Conservation (phyloP, 23 red algal species). For the Gracilariopsis chorda region DNA sequence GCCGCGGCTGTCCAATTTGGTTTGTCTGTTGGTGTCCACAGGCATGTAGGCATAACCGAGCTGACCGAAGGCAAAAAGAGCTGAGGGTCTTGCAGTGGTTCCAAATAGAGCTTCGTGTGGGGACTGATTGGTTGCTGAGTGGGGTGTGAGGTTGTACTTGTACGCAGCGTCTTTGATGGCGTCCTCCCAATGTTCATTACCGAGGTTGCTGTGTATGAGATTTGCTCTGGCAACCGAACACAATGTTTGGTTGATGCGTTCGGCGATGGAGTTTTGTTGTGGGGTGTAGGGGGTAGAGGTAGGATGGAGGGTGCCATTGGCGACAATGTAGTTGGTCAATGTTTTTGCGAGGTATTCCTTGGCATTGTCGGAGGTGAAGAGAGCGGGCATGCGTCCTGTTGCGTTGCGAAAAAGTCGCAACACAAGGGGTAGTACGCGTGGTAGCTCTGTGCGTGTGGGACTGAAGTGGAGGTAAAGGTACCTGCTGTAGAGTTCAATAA, state of each 20-base stretch:
- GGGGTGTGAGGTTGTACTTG: slow-evolving; percentile 1
- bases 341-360: neutral
- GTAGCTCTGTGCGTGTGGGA: no score
- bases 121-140: neutral
- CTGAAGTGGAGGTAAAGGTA: no score
- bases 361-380: neutral
- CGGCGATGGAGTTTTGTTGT: neutral
- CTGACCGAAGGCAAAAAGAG: neutral
- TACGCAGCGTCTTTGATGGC: slow-evolving; percentile 12
- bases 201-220: neutral
- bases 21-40: neutral
- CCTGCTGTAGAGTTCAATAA: no score
- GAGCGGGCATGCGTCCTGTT: neutral
- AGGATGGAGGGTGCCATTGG: neutral
- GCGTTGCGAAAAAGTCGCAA: no score
- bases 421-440: no score
- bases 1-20: neutral
- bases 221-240: neutral
- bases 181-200: slow-evolving; percentile 26
- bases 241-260: neutral
- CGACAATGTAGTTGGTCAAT: neutral
- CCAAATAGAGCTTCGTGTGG: neutral
- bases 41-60: neutral
- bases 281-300: neutral
- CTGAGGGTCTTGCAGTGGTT: neutral